Percentiles rank a stretch among this genome's conserved stretches.
Evolutionary conservation across 495 filamentous ascomycete species (phyloP).

Genomic region (Pyrenula aspistea): DNA sequence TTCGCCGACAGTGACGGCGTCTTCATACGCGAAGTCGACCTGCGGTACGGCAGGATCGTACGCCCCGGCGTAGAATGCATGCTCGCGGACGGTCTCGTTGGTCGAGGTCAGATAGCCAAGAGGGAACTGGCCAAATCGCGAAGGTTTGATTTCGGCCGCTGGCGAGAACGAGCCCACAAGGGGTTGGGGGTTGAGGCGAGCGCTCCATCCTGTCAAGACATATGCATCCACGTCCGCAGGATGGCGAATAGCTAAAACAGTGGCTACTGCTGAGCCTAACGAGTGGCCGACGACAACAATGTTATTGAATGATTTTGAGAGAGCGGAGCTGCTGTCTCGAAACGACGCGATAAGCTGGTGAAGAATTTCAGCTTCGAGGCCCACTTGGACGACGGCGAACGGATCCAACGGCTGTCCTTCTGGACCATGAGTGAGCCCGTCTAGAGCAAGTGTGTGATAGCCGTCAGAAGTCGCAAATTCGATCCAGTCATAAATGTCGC

Average conservation of each 20-base stretch:
- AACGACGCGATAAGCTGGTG: constrained; percentile 31
- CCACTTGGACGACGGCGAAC: constrained; percentile 37
- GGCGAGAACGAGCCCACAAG: background rate
- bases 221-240: constrained; percentile 42
- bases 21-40: background rate
- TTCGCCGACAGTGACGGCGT: background rate
- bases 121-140: background rate
- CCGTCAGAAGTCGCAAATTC: constrained; percentile 35
- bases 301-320: constrained; percentile 27
- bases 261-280: constrained; percentile 28
- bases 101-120: background rate
- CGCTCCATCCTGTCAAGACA: constrained; percentile 42
- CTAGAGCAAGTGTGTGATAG: constrained; percentile 40
- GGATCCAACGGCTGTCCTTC: constrained; percentile 44
- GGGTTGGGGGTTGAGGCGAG: background rate
- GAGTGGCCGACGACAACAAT: constrained; percentile 45
- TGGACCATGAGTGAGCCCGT: constrained; percentile 44
- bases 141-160: background rate
- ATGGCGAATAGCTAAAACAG: constrained; percentile 29
- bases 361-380: constrained; percentile 37
- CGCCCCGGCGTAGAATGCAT: background rate
- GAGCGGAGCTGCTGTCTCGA: constrained; percentile 27
- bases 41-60: background rate
- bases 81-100: background rate
- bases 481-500: constrained; percentile 39